Percentiles rank a stretch among this genome's conserved stretches.
Conservation (phyloP, 192 early-diverging fungal genomes). For the Coemansia sp. region DNA sequence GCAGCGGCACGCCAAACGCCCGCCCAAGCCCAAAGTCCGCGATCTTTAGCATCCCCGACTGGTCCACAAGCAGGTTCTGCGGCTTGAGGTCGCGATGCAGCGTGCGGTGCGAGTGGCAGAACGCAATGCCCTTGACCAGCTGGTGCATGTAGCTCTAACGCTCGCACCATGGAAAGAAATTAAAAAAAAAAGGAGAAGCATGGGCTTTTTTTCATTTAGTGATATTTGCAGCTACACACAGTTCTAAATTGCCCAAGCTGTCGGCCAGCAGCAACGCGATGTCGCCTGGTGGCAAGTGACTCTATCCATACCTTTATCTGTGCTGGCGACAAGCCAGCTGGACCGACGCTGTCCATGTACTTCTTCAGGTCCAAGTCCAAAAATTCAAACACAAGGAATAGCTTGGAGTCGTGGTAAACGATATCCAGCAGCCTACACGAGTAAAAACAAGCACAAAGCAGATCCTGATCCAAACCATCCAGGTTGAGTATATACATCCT, state of each 20-base stretch:
- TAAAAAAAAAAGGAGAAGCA: no score
- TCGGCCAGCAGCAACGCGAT: no score
- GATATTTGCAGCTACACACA: no score
- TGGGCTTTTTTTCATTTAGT: no score
- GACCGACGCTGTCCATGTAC: slow-evolving; percentile 71
- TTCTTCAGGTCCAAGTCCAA: slow-evolving; percentile 87
- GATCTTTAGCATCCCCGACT: slow-evolving; percentile 79
- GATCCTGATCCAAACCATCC: background rate
- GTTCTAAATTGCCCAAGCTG: no score
- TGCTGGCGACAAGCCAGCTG: slow-evolving; percentile 50
- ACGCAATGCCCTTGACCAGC: slow-evolving; percentile 80
- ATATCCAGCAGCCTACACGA: slow-evolving; percentile 79
- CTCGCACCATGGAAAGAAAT: no score
- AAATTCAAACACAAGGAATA: slow-evolving; percentile 96
- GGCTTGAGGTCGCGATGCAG: slow-evolving; percentile 97
- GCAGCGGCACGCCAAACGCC: slow-evolving; percentile 86
- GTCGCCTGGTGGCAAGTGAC: no score
- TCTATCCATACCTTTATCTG: slow-evolving; percentile 58
- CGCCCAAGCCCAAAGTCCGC: slow-evolving; percentile 97
- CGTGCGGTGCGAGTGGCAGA: slow-evolving; percentile 90
- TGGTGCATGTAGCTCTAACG: slow-evolving; percentile 86
- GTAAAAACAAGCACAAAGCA: background rate
- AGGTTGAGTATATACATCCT: background rate
- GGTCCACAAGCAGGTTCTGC: slow-evolving; percentile 96
- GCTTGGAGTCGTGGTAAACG: slow-evolving; percentile 79